These are phyloP conservation scores for Nothophoma quercina DNA, from an alignment of 2,329 filamentous ascomycete genomes.

Conservation along the genomic window DNA sequence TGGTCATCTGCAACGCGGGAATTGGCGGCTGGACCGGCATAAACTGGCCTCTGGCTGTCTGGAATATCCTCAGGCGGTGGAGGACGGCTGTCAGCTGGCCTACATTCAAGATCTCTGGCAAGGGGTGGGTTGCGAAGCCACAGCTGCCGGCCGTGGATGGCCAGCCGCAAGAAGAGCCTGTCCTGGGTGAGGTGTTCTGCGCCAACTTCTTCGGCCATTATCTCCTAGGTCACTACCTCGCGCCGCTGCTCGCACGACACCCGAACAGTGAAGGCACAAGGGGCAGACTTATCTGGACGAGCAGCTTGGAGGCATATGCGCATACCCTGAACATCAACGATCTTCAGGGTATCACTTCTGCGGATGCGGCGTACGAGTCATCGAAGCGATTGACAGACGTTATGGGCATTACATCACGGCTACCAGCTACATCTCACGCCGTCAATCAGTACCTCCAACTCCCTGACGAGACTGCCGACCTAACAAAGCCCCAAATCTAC, in stretches of 20 bases:
- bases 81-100: conserved; percentile 78
- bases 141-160: conserved; percentile 55
- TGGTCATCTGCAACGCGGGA: conserved; percentile 84
- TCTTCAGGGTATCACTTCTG: conserved; percentile 73
- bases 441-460: conserved; percentile 38
- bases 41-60: conserved; percentile 69
- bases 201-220: conserved; percentile 97
- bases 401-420: conserved; percentile 74
- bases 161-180: conserved; percentile 57
- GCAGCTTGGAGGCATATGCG: conserved; percentile 75
- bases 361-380: conserved; percentile 79
- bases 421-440: conserved; percentile 67
- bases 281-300: conserved; percentile 85
- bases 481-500: conserved; percentile 69
- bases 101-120: conserved; percentile 71
- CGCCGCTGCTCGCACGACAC: conserved; percentile 71
- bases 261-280: conserved; percentile 45
- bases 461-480: conserved; percentile 20
- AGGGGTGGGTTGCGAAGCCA: conserved; percentile 62
- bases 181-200: conserved; percentile 82
- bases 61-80: conserved; percentile 66
- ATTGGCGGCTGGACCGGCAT: conserved; percentile 87
- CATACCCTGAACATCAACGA: conserved; percentile 70
- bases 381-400: conserved; percentile 88
- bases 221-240: conserved; percentile 80